Evolutionary conservation across 2,329 filamentous ascomycete species (phyloP).

Genomic region (Trichoderma sp.): DNA sequence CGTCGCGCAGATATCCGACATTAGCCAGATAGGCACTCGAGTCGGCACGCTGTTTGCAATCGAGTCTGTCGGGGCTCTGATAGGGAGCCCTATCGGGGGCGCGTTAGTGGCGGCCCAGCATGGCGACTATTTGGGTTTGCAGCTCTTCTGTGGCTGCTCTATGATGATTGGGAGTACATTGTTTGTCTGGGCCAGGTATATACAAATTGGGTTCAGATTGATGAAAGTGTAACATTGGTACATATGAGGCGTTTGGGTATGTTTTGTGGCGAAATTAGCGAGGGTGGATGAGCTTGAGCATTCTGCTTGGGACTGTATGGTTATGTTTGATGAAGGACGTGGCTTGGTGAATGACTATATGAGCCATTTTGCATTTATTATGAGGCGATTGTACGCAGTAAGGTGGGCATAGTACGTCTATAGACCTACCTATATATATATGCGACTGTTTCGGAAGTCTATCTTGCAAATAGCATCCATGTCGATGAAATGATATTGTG

Average conservation of each 20-base stretch:
- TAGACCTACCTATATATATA: not conserved
- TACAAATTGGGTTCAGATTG: slow-evolving; percentile 40
- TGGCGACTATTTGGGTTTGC: slow-evolving; percentile 59
- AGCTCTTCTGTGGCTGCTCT: slow-evolving; percentile 65
- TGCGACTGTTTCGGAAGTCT: not conserved
- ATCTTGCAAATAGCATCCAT: no score
- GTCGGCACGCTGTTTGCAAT: slow-evolving; percentile 65
- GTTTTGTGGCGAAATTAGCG: not conserved
- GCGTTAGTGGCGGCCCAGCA: slow-evolving; percentile 55
- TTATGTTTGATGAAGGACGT: not conserved
- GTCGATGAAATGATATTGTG: no score
- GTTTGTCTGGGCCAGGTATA: slow-evolving; percentile 38
- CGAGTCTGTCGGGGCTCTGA: slow-evolving; percentile 64
- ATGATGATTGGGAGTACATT: slow-evolving; percentile 38
- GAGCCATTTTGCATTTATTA: not conserved
- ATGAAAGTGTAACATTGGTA: slow-evolving; percentile 36
- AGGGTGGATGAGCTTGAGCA: not conserved
- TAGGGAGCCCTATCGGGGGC: slow-evolving; percentile 68
- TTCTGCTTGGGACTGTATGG: not conserved
- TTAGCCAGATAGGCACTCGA: slow-evolving; percentile 68
- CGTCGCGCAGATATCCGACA: slow-evolving; percentile 70
- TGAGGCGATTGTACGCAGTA: not conserved
- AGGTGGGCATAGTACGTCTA: not conserved
- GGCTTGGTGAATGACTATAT: not conserved
- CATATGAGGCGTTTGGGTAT: not conserved